Evolutionary conservation across 1,284 basidiomycete species (phyloP).

Genomic region (Moniliella sp.): DNA sequence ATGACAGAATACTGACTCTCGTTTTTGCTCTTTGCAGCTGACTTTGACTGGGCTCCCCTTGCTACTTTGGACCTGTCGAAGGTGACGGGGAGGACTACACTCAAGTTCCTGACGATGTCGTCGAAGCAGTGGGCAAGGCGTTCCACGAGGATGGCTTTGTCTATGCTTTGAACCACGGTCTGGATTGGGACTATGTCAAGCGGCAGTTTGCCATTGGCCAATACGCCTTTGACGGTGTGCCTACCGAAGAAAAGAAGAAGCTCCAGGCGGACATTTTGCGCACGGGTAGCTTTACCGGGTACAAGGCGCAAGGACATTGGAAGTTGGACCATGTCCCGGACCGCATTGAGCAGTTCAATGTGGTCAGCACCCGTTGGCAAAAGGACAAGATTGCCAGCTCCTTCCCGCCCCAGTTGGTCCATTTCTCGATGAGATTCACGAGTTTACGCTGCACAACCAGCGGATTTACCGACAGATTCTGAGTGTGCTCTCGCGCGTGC

Average conservation of each 20-base stretch:
- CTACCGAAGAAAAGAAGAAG: conserved; percentile 17
- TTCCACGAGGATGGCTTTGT: conserved; percentile 25
- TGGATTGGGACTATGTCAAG: conserved; percentile 18
- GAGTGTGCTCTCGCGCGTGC: conserved; percentile 34
- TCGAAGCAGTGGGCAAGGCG: conserved; percentile 17
- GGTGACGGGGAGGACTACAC: conserved; percentile 21
- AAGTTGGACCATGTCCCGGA: conserved; percentile 31
- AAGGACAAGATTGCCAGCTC: conserved; percentile 6
- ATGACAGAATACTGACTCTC: too few relatives aligned
- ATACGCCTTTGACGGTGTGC: conserved; percentile 21
- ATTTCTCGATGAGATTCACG: too few relatives aligned
- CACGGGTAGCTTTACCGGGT: conserved; percentile 30
- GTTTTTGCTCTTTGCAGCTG: too few relatives aligned
- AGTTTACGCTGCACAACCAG: conserved; percentile 30
- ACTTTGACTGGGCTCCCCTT: conserved; percentile 30
- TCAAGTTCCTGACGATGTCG: conserved; percentile 14
- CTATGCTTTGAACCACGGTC: conserved; percentile 30
- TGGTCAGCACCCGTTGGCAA: conserved; percentile 30
- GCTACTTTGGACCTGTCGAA: conserved; percentile 22
- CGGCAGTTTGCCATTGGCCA: conserved; percentile 31
- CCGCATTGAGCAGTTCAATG: conserved; percentile 37
- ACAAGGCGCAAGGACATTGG: conserved; percentile 38
- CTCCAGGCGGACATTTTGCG: conserved; percentile 24
- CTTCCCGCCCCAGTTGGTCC: conserved; percentile 16
- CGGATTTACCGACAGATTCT: conserved; percentile 35